Base-by-base conservation (phyloP, 768 basidiomycete genomes). In the Chalciporus piperatus region DNA sequence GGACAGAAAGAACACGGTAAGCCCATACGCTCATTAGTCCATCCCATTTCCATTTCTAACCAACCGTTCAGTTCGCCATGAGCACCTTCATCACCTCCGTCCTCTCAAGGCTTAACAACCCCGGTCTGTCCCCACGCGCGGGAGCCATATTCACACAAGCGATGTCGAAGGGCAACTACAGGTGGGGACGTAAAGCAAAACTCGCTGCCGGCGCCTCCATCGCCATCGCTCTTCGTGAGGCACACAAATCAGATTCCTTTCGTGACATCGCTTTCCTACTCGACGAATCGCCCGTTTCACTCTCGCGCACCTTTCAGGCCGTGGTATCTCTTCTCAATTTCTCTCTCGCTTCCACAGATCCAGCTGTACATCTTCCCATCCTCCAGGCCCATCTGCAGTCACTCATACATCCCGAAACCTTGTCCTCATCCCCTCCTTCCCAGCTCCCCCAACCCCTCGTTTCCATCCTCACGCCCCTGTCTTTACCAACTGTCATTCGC, bases 101-200 rank as follows among this genome's bases (percentile, higher is more conserved):
- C 33, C 75, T 84, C 50, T 69, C 74, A 44, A 81, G 80, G 59
- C 72, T 90, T 25, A 77, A 78, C 59, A 76, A 75, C 52, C 68
- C 83, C 59, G 84, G 83, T 64, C 71, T 83, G 60, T 75, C 83
- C 55, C 75, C 80, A 58, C 87, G 89, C 57, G 85, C 85, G 12
- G 78, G 77, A 52, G 74, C 75, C 49, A 68, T 92, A 23, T 92
- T 92, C 69, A 78, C 79, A 69, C 82, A 85, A 58, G 80, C 81
- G 22, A 88, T 84, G 80, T 54, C 69, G 20, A 73, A 73, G 28
- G 80, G 78, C 13, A 66, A 72, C 10, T 85, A 81, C 62, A 80
- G 79, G 33, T 93, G 89, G 89, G 90, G 91, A 33, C 76, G 81
- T 46, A 83, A 77, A 56, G 84, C 89, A 19, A 89, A 80, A 66